Conservation (phyloP, 306 rosid species). For the Corylus heterophylla region DNA sequence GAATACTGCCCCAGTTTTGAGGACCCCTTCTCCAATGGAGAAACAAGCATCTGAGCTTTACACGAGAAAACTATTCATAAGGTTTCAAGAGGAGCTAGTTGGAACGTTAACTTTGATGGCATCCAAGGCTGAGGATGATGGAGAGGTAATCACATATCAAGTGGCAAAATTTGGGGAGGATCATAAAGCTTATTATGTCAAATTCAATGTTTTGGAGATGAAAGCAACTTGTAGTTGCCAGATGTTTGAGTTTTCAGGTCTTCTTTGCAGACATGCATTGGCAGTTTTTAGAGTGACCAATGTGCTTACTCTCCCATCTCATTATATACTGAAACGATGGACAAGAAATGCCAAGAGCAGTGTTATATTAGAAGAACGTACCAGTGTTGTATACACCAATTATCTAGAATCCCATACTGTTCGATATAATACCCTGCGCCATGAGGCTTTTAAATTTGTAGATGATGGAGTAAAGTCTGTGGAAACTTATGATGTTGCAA, state of each 20-base stretch:
- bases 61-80: conserved; percentile 75
- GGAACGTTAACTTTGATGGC: conserved; percentile 95
- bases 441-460: conserved; percentile 79
- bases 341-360: conserved; percentile 97
- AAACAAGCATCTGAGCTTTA: conserved; percentile 93
- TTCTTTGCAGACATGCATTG: conserved; percentile 93
- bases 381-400: conserved; percentile 66
- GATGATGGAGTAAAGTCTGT: conserved; percentile 77
- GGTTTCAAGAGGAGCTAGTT: conserved; percentile 97
- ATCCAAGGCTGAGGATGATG: conserved; percentile 82
- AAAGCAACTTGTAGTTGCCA: conserved; percentile 91
- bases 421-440: conserved; percentile 85
- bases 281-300: conserved; percentile 98
- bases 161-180: conserved; percentile 96
- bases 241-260: conserved; percentile 98
- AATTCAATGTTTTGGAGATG: conserved; percentile 92
- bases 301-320: conserved; percentile 94
- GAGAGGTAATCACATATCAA: conserved; percentile 72
- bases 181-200: conserved; percentile 71
- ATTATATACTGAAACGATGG: conserved; percentile 95
- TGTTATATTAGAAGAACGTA: conserved; percentile 77
- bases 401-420: conserved; percentile 98
- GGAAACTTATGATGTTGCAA: conserved; percentile 70
- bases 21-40: conserved; percentile 99
- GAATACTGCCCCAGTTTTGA: conserved; percentile 70